phyloP scores from a whole-genome alignment of 495 filamentous ascomycete genomes.

The Pyronema domesticum region DNA sequence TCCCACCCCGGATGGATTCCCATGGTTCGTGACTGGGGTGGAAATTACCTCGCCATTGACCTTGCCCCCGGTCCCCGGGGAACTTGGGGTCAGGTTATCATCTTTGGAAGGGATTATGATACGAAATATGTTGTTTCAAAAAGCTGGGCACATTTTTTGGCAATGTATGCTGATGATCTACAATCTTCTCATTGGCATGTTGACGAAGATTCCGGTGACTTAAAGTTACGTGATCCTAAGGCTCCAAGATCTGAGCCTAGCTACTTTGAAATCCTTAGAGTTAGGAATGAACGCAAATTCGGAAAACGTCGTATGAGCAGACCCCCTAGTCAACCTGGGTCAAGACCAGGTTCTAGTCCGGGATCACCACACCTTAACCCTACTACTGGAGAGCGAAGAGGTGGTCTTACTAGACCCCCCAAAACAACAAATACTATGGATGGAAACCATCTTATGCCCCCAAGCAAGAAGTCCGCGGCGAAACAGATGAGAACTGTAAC shows the following conservation, averaged over 20 bases:
- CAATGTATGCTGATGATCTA: constrained; percentile 75
- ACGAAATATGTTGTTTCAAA: constrained; percentile 91
- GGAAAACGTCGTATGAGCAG: constrained; percentile 37
- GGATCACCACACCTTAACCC: constrained; percentile 10
- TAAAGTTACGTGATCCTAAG: constrained; percentile 86
- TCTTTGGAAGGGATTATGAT: constrained; percentile 95
- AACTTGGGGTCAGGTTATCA: constrained; percentile 88
- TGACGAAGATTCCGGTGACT: constrained; percentile 77
- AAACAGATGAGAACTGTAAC: constrained; percentile 22
- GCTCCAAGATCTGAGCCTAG: constrained; percentile 70
- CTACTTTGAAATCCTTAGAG: constrained; percentile 86
- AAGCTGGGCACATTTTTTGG: constrained; percentile 81
- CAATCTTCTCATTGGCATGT: constrained; percentile 69
- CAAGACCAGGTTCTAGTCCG: constrained; percentile 13
- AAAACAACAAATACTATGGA: constrained; percentile 15
- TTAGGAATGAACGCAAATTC: constrained; percentile 87
- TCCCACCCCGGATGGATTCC: constrained; percentile 93
- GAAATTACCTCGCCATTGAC: constrained; percentile 89
- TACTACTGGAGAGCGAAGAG: constrained; percentile 10
- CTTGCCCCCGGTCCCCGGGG: constrained; percentile 80
- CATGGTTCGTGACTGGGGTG: constrained; percentile 91
- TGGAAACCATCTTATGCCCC: constrained; percentile 22
- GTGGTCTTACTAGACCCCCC: constrained; percentile 15
- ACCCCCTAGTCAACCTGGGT: constrained; percentile 10
- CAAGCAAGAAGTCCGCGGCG: constrained; percentile 14